Percentiles rank a stretch among this genome's conserved stretches.
phyloP scores from a whole-genome alignment of 192 early-diverging fungal species.

The Chytriomyces confervae region DNA sequence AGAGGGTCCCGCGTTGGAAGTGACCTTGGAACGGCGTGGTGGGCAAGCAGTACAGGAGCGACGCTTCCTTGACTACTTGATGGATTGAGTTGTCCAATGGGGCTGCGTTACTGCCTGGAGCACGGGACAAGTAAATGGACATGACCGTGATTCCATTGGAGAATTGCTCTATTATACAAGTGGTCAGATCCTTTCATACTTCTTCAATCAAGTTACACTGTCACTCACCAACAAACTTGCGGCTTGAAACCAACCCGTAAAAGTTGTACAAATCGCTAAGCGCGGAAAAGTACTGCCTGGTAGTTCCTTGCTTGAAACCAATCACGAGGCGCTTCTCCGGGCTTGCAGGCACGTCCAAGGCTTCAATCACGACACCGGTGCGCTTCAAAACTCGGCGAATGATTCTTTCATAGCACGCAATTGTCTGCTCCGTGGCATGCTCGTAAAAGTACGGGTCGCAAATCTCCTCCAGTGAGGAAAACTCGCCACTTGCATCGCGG shows the following conservation, averaged over 20 bases:
- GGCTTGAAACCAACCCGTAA: conserved; percentile 91
- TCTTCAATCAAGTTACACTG: background rate
- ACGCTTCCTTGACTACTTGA: conserved; percentile 96
- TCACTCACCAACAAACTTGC: conserved; percentile 81
- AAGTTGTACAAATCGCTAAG: conserved; percentile 98
- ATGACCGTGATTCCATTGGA: conserved; percentile 96
- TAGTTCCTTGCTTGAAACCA: conserved; percentile 84
- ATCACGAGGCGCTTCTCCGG: conserved; percentile 91
- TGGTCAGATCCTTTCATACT: background rate
- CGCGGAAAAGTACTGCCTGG: conserved; percentile 90
- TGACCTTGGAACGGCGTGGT: conserved; percentile 90
- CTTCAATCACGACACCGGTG: conserved; percentile 91
- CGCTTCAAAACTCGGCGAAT: conserved; percentile 83
- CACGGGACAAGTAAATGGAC: conserved; percentile 85
- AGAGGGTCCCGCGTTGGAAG: conserved; percentile 87
- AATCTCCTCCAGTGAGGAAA: conserved; percentile 75
- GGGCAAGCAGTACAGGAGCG: conserved; percentile 94
- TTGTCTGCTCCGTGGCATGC: conserved; percentile 90
- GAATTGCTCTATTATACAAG: conserved; percentile 77
- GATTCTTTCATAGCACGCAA: conserved; percentile 82
- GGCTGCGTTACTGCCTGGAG: conserved; percentile 72
- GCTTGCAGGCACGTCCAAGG: conserved; percentile 82
- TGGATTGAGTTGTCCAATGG: conserved; percentile 87
- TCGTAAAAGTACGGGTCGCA: conserved; percentile 92
- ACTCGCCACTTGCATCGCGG: conserved; percentile 69